Evolutionary conservation across 148 eudicot genomes (phyloP).

Genomic region (Vaccinium corymbosum): DNA sequence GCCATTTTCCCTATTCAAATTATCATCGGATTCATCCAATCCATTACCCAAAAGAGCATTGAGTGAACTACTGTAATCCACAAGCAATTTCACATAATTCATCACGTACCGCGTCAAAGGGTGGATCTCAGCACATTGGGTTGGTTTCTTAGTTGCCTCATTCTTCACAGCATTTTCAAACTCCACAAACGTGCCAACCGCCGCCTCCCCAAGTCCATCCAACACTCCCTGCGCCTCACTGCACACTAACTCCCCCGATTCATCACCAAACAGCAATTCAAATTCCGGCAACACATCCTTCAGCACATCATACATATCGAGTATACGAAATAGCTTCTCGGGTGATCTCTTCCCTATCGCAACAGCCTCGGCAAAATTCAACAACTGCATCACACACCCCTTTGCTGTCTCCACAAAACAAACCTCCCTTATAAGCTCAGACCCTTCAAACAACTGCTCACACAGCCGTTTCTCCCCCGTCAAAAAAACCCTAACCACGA

Average conservation of each 20-base stretch:
- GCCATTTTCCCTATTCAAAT: constrained; percentile 18
- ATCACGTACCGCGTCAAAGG: constrained; percentile 83
- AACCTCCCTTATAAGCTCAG: constrained; percentile 60
- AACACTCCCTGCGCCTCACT: constrained; percentile 65
- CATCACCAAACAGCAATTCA: constrained; percentile 54
- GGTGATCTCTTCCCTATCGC: constrained; percentile 69
- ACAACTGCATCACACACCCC: constrained; percentile 67
- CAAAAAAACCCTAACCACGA: constrained; percentile 56
- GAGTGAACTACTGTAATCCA: constrained; percentile 69
- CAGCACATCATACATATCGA: constrained; percentile 87
- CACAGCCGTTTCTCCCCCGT: constrained; percentile 64
- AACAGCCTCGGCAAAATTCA: constrained; percentile 87
- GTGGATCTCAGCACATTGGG: constrained; percentile 74
- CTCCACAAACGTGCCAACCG: constrained; percentile 66
- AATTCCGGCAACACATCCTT: constrained; percentile 50
- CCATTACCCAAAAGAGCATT: constrained; percentile 47
- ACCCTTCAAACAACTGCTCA: constrained; percentile 60
- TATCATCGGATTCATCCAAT: constrained; percentile 15
- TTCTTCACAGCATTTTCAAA: constrained; percentile 81
- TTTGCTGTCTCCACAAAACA: constrained; percentile 76
- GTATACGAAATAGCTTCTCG: constrained; percentile 77
- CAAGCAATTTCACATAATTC: constrained; percentile 83
- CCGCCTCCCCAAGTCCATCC: constrained; percentile 70
- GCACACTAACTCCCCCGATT: constrained; percentile 57
- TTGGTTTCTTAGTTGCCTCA: constrained; percentile 55